Evolutionary conservation across 202 grass and related monocot genomes (phyloP).

Genomic region (Cymbopogon flexuosus): DNA sequence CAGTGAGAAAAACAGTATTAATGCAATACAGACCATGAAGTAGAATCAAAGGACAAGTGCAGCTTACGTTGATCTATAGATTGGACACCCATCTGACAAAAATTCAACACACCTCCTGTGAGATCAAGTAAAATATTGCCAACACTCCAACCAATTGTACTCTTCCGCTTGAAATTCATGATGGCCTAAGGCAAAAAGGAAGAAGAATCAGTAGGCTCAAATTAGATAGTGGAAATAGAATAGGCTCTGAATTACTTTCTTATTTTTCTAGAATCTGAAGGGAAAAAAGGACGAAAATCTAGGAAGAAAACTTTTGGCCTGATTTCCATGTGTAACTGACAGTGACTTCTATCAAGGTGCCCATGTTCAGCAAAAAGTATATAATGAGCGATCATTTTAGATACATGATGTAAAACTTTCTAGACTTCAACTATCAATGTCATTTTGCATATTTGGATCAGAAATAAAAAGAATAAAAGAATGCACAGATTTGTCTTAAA

Average conservation of each 20-base stretch:
- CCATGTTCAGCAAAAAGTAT: neutral
- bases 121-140: constrained; percentile 96
- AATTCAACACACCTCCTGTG: constrained; percentile 71
- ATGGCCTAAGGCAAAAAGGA: constrained; percentile 44
- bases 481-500: neutral
- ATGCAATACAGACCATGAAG: neutral
- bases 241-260: neutral
- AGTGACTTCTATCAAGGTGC: neutral
- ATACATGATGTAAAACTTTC: neutral
- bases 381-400: neutral
- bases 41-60: neutral
- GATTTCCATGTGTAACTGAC: neutral
- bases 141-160: constrained; percentile 95
- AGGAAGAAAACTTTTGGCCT: neutral
- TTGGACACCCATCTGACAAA: constrained; percentile 91
- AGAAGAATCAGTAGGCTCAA: constrained; percentile 2
- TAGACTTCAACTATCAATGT: neutral
- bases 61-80: constrained; percentile 85
- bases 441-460: neutral
- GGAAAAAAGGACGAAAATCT: neutral
- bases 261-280: neutral
- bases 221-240: neutral
- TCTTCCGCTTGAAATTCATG: constrained; percentile 90
- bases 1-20: constrained; percentile 7
- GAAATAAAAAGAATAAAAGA: neutral